Evolutionary conservation across 495 filamentous ascomycete genomes (phyloP), one percentile per base, ranked within the genome.

Genomic region (Aspergillus leporis): DNA sequence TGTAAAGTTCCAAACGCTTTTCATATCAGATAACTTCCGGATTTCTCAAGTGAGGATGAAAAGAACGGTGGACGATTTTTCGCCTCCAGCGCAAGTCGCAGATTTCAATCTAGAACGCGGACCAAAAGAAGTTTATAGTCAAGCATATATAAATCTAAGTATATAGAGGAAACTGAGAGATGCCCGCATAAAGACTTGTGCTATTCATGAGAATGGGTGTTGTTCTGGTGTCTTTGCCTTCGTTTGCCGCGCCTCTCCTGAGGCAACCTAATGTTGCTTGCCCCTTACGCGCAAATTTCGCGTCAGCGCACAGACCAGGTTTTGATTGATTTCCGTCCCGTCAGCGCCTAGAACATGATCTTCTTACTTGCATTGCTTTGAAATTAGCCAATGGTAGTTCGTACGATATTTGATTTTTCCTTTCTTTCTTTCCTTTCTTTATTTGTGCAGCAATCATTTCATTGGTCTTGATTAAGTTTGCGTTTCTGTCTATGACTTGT

Each of bases 251-350:
- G 19, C 2, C 38, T 5, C n/a, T 23, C 28, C 7, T 13, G 18
- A 23, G 18, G 21, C 14, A 19, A 51, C 12, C 18, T 47, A 38
- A 18, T 47, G 18, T 32, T 14, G 9, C 2, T 36, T 36, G 34
- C 34, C 34, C 9, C 9, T 14, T 8, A 63, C 68, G 68, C 63
- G 68, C 60, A 34, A 61, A 60, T 65, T 66, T 66, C 68, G 68
- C 68, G 68, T 70, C 54, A 9, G 56, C 10, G 68, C 68, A 77
- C 74, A 60, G 74, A 66, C 74, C 73, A 73, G 0, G n/a, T 65
- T 66, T 72, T 66, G 51, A 75, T 70, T 62, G 60, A 50, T 65
- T 65, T 43, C 61, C 47, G 1, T 28, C 13, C 47, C 14, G 8
- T 2, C 13, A 9, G 31, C 50, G 19, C 22, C 30, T 53, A 47